These are phyloP conservation scores for Fennellomyces sp. DNA, from an alignment of 371 early-diverging fungal species.

Conservation along the genomic window DNA sequence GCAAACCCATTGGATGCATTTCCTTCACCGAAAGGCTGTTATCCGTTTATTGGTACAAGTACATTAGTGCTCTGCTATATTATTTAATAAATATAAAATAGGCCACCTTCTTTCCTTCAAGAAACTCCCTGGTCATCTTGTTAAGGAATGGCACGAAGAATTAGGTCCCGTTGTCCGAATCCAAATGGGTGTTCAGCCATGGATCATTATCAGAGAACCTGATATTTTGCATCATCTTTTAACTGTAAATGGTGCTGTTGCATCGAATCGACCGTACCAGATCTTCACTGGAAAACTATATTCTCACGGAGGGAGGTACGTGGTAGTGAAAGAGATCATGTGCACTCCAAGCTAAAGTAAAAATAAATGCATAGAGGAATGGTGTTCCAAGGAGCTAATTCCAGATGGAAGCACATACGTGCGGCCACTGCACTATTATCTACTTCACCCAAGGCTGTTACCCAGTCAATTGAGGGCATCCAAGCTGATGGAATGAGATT, in stretches of 20 bases:
- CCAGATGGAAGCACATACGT: too few relatives aligned
- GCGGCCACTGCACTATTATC: too few relatives aligned
- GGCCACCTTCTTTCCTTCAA: background rate
- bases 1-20: background rate
- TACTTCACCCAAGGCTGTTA: too few relatives aligned
- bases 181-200: conserved; percentile 21
- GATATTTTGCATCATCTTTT: conserved; percentile 21
- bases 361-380: too few relatives aligned
- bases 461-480: too few relatives aligned
- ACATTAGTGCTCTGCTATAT: background rate
- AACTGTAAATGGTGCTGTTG: background rate
- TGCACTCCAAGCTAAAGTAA: too few relatives aligned
- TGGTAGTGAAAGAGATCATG: too few relatives aligned
- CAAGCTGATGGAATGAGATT: too few relatives aligned
- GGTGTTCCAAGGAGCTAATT: too few relatives aligned
- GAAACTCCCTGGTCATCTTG: background rate
- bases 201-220: conserved; percentile 22
- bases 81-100: too few relatives aligned
- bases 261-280: conserved; percentile 10
- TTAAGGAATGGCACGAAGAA: background rate
- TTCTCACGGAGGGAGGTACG: conserved; percentile 13
- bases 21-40: background rate
- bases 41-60: background rate
- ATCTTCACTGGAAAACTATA: conserved; percentile 9
- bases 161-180: background rate